These are phyloP conservation scores for Passiflora organensis DNA, from an alignment of 345 rosid genomes.

Conservation along the genomic window DNA sequence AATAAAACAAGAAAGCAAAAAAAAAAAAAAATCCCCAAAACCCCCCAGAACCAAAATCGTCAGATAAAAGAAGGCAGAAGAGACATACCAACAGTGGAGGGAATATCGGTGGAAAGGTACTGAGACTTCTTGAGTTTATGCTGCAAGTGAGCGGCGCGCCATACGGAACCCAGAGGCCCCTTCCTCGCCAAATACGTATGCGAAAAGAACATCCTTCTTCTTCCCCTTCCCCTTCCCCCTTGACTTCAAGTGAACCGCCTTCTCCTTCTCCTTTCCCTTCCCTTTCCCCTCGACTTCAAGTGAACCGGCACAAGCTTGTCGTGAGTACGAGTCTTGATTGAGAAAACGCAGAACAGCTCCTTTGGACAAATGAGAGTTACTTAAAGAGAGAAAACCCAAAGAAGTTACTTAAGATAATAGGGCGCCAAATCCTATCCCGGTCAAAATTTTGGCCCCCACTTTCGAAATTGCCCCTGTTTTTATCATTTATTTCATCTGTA, in stretches of 20 bases:
- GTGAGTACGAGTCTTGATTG: too few species aligned
- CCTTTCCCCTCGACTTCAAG: too few species aligned
- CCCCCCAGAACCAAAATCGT: not conserved
- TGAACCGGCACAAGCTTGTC: too few species aligned
- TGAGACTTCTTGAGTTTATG: conserved; percentile 76
- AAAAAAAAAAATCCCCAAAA: not conserved
- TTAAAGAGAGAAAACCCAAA: too few species aligned
- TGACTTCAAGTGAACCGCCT: not conserved
- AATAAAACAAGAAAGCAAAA: not conserved
- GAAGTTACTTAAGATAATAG: too few species aligned
- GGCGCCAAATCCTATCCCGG: too few species aligned
- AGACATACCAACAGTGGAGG: conserved; percentile 60
- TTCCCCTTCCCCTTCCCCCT: conserved; percentile 1
- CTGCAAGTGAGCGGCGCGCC: conserved; percentile 88
- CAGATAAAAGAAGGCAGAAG: not conserved
- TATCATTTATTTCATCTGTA: too few species aligned
- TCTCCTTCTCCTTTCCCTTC: too few species aligned
- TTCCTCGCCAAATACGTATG: conserved; percentile 66
- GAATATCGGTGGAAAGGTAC: conserved; percentile 62
- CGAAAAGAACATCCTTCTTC: conserved; percentile 61
- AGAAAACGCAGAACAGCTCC: too few species aligned
- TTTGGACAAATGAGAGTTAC: too few species aligned
- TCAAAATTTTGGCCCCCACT: too few species aligned
- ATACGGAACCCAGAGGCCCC: conserved; percentile 73
- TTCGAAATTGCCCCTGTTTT: too few species aligned